A percentile compares a stretch with the other conserved stretches of the same genome.
Conservation (phyloP, 1,284 basidiomycete genomes). For the Irpex lacteus region DNA sequence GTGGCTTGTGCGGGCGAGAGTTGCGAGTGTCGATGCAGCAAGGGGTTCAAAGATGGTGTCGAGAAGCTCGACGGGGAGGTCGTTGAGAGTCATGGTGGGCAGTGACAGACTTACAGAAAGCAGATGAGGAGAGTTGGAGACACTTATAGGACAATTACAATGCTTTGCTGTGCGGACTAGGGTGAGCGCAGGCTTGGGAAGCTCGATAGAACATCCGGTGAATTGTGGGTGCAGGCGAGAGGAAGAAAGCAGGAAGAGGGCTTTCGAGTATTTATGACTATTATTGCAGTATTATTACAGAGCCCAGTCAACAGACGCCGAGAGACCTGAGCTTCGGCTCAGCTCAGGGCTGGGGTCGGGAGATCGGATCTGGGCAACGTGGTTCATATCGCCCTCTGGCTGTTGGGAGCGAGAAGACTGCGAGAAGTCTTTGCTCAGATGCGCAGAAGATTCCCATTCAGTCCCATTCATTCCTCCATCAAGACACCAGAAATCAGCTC, state of each 20-base stretch:
- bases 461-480: background rate
- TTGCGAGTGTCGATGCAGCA: conserved; percentile 26
- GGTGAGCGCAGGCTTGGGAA: background rate
- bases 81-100: conserved; percentile 25
- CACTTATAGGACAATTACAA: background rate
- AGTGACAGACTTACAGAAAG: background rate
- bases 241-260: background rate
- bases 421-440: background rate
- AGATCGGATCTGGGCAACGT: background rate
- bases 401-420: background rate
- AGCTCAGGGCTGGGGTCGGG: background rate
- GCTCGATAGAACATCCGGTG: background rate
- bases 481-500: background rate
- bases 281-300: background rate
- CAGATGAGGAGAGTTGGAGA: background rate
- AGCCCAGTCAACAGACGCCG: background rate
- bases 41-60: conserved; percentile 29
- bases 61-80: conserved; percentile 33
- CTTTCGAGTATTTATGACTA: background rate
- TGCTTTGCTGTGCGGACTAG: background rate
- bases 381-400: background rate
- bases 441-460: background rate
- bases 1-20: conserved; percentile 42
- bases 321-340: background rate
- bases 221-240: background rate